Evolutionary conservation across 495 filamentous ascomycete genomes (phyloP), one percentile per base, ranked within the genome.

Genomic region (Penicillium samsonianum): DNA sequence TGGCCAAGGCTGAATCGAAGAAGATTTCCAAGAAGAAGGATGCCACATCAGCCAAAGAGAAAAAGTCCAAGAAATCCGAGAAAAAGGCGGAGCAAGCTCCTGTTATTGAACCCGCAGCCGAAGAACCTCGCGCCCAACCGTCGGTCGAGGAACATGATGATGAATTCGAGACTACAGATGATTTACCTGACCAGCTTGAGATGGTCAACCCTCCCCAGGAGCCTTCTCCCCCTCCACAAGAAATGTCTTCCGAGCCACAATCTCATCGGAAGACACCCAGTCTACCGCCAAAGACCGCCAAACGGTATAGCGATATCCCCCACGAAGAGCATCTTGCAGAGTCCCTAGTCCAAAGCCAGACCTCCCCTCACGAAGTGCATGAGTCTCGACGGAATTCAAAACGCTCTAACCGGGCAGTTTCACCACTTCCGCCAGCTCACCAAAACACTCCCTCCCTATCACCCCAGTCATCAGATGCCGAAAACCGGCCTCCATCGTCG

Each of bases 391-490:
- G 45, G 14, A 28, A 25, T 25, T 48, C 58, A 9, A 49, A 48
- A 22, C 52, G 60, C 23, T 60, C 67, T 19, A 50, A 61, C 20
- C 62, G 47, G 40, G 50, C 64, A n/a, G 61, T 72, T 12, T 76
- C 75, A 20, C 75, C 72, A 12, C 65, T 73, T 11, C 72, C 69
- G 7, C 48, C 65, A 50, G 26, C 60, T 37, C 67, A 63, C 8
- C 67, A 63, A 53, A 67, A 57, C 46, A 74, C 81, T 2, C 84
- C 84, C 5, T 86, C 85, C 1, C 78, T 80, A 45, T 89, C 89
- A 10, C 85, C 86, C 0, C 88, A 90, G 57, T 85, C 88, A 4
- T 91, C 89, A n/a, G 86, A 92, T 71, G 88, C 87, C 1, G 89
- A 92, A 65, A 92, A 92, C 60, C 84, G 81, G 17, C 88, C 88